Evolutionary conservation across 164 flowering plant genomes (phyloP), one percentile per base, ranked within the genome.

Genomic region (Vitis amurensis): DNA sequence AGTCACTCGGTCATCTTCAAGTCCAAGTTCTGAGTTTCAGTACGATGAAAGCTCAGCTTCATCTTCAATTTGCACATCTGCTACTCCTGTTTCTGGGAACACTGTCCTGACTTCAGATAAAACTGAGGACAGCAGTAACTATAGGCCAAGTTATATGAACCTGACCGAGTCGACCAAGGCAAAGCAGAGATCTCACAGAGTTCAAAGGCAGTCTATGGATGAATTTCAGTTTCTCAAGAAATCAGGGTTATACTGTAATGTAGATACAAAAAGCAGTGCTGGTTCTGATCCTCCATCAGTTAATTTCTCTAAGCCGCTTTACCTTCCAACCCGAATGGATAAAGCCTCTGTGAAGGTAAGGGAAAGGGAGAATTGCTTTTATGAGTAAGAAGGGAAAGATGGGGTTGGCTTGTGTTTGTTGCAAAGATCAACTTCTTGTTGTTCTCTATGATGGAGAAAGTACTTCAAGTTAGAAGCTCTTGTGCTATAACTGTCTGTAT

Each of bases 151-250:
- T 53, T 92, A 89, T 74, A 92, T 91, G 95, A 88, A 72, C 77
- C 67, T 87, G 66, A 94, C 98, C 1, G 89, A 88, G 62, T 89
- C 98, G 1, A 88, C 84, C 7, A 91, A 90, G 79, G 97, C 94
- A 4, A 94, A 94, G 83, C 89, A 82, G 80, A 87, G 79, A 74
- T 74, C 80, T 51, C 71, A 79, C 16, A 78, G 89, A 71, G 23
- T 65, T 44, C 91, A 81, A 23, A 87, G 85, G 77, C 98, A 89
- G 61, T 90, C 94, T 15, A 77, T 86, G 90, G 95, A 94, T 73
- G 97, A 92, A 72, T 81, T 84, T 53, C 91, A 91, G 78, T 88
- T 91, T 64, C 73, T 80, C 6, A 88, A 82, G 74, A 86, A 77
- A 66, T 82, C 84, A 6, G 84, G 68, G 2, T 71, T 63, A 29